Evolutionary conservation across 2,329 filamentous ascomycete species (phyloP), one percentile per base, ranked within the genome.

Genomic region (Talaromyces sp.): DNA sequence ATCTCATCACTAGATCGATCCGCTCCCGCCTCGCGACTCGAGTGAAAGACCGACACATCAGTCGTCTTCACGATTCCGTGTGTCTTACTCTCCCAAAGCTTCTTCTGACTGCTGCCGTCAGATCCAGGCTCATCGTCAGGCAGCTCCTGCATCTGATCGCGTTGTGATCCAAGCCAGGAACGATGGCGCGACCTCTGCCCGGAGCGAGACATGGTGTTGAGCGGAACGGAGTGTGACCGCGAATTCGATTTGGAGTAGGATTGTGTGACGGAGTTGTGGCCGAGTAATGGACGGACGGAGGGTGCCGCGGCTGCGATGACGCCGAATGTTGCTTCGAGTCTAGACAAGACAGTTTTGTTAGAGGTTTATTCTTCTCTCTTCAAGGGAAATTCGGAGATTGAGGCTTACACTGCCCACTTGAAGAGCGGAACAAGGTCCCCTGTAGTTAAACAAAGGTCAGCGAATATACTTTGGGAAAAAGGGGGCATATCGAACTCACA

Each of bases 281-380:
- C 47, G 51, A 63, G 51, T 45, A 63, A 63, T 17, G 60, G 60
- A 40, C 60, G 45, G 4, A 63, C 45, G 31, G 61, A 56, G 6
- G 47, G 61, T 10, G 53, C 47, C 3, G 61, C 47, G 6, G 51
- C 61, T 19, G 47, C 61, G 29, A 63, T 56, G 22, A 58, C 36
- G 19, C 47, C 61, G 53, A 63, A 63, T 40, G 60, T 63, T 40
- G 60, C 60, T 63, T 63, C 60, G 45, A 63, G 60, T 53, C 60
- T 63, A 47, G 17, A 38, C 47, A 25, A 22, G 19, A 6, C 1
- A 17, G 22, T 27, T 47, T 60, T 22, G 22, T 60, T 45, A 43
- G n/a, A 25, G 36, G 5, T 43, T n/a, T 43, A 19, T 19, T 19
- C 17, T 1, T 54, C 22, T 29, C 2, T 54, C 29, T 19, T 36